Evolutionary conservation across 148 eudicot species (phyloP).

Genomic region (Camellia lanceoleosa): DNA sequence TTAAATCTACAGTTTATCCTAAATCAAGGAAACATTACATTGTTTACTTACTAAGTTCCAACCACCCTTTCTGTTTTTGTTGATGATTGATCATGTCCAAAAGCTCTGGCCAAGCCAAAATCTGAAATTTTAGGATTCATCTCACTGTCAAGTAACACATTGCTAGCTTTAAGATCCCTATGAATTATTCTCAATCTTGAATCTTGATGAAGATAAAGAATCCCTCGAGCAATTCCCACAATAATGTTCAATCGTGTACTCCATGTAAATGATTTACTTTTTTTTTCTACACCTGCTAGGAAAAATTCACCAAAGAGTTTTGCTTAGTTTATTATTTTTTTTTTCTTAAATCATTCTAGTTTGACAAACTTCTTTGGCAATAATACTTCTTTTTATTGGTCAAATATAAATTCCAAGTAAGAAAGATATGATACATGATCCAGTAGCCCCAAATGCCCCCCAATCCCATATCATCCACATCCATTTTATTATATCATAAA

Average conservation of each 20-base stretch:
- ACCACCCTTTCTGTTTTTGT: slow-evolving; percentile 1
- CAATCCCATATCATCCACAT: no score
- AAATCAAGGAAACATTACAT: not conserved
- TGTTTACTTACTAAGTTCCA: slow-evolving; percentile 3
- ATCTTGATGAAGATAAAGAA: slow-evolving; percentile 25
- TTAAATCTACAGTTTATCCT: not conserved
- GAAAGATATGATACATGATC: no score
- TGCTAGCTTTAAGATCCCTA: slow-evolving; percentile 20
- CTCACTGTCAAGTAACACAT: slow-evolving; percentile 8
- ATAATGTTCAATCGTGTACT: slow-evolving; percentile 10
- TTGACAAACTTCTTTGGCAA: not conserved
- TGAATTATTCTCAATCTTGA: slow-evolving; percentile 24
- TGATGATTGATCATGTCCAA: not conserved
- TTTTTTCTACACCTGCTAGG: not conserved
- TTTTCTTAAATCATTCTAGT: not conserved
- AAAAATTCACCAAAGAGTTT: not conserved
- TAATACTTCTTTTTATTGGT: not conserved
- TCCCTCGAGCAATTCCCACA: slow-evolving; percentile 15
- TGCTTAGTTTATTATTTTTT: not conserved
- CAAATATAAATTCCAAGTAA: not conserved
- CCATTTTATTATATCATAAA: no score
- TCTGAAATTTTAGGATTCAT: slow-evolving; percentile 17
- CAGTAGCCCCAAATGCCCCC: no score
- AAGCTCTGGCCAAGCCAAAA: not conserved
- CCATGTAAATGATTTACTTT: slow-evolving; percentile 8